Percentiles rank a stretch among this genome's conserved stretches.
Evolutionary conservation across 805 yeast species (phyloP).

Genomic region (Yarrowia sp.): DNA sequence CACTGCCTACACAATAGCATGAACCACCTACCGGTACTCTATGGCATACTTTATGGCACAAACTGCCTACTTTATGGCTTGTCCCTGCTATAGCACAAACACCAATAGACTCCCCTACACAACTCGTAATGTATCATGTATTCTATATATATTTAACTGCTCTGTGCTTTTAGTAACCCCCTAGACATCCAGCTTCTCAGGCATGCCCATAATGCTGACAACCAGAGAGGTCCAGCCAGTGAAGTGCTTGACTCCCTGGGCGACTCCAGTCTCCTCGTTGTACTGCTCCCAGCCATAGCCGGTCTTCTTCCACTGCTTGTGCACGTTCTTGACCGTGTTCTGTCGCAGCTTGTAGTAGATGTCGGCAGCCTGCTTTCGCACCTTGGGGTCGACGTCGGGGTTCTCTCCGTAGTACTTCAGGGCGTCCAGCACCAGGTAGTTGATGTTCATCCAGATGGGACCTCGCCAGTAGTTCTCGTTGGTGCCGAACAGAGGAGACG

Average conservation of each 20-base stretch:
- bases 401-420: slow-evolving; percentile 52
- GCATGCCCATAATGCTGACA: slow-evolving; percentile 79
- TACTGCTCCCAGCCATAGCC: slow-evolving; percentile 93
- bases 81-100: no score
- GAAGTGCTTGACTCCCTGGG: slow-evolving; percentile 83
- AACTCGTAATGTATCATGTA: neutral
- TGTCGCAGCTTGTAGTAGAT: slow-evolving; percentile 59
- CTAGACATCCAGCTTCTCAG: slow-evolving; percentile 42
- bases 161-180: neutral
- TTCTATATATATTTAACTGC: neutral
- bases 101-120: no score
- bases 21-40: no score
- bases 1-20: no score
- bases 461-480: slow-evolving; percentile 97
- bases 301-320: slow-evolving; percentile 64
- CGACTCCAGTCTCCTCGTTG: slow-evolving; percentile 68
- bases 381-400: slow-evolving; percentile 39
- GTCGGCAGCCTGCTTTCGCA: slow-evolving; percentile 44
- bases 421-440: slow-evolving; percentile 74
- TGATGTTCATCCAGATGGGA: slow-evolving; percentile 88
- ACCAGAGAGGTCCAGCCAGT: slow-evolving; percentile 92
- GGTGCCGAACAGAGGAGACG: slow-evolving; percentile 62
- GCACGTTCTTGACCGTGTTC: slow-evolving; percentile 68
- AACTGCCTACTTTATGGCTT: no score
- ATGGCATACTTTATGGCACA: no score